Evolutionary conservation across 345 rosid species (phyloP).

Genomic region (Acer yangbiense): DNA sequence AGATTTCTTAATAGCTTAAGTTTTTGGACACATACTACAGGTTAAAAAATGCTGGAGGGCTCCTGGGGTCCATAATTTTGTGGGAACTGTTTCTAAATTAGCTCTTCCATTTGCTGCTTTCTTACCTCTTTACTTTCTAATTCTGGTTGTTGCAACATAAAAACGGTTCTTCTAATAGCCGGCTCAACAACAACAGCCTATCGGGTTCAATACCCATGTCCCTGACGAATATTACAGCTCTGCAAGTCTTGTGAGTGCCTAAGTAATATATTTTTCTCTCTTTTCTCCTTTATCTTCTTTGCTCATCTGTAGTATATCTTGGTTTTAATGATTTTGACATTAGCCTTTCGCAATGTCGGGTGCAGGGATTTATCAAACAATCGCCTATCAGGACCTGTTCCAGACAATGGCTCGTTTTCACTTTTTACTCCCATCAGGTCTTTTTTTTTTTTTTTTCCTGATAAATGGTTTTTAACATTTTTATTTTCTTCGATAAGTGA

Average conservation of each 20-base stretch:
- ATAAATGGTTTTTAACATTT: not conserved
- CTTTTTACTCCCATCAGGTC: conserved; percentile 39
- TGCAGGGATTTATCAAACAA: conserved; percentile 47
- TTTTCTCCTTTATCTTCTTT: conserved; percentile 6
- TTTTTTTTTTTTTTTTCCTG: not conserved
- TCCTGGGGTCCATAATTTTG: not conserved
- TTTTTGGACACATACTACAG: not conserved
- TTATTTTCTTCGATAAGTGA: not conserved
- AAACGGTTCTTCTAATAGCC: conserved; percentile 25
- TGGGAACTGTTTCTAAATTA: not conserved
- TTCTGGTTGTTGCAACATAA: conserved; percentile 5
- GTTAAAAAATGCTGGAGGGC: not conserved
- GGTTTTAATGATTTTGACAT: not conserved
- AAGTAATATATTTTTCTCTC: not conserved
- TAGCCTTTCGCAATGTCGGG: conserved; percentile 7
- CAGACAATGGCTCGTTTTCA: conserved; percentile 31
- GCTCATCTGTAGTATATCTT: not conserved
- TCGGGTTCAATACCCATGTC: conserved; percentile 41
- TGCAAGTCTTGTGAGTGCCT: conserved; percentile 42
- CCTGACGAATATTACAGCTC: conserved; percentile 33
- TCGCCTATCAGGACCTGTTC: conserved; percentile 39
- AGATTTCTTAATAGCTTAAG: no score
- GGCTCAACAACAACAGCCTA: conserved; percentile 49
- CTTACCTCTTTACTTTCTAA: no score
- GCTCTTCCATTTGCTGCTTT: not conserved